Base-by-base conservation (phyloP, 345 rosid species). In the Salix exigua region DNA sequence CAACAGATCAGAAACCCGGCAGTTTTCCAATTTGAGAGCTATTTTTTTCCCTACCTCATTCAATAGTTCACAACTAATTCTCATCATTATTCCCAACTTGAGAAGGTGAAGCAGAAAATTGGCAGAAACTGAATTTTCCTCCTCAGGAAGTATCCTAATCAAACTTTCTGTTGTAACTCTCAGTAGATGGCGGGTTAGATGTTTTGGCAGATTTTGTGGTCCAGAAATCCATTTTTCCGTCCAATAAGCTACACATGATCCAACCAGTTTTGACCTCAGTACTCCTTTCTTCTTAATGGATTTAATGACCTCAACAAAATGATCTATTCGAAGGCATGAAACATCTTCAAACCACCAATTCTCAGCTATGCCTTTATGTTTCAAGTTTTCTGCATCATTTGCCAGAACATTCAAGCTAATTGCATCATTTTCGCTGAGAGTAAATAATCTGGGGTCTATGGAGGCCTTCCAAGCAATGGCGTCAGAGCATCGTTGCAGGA, bases 271-370 rank as follows among this genome's bases (percentile, higher is more conserved):
- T 31, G 84, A 40, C 71, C 37, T 82, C 77, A 31, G 33, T 31
- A 83, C 68, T 63, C 87, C 89, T 75, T 44, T 66, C 61, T 60
- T 73, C 76, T 86, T 86, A 37, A 86, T 78, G 21, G 80, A 88
- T 63, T 83, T 86, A 25, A 88, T 78, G 69, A 87, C 89, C 79
- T 79, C 75, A 21, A 85, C 73, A 62, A 90, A 90, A 78, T 86
- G 91, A 83, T 88, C 94, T 14, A 90, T 88, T 61, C 87, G 78
- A 38, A 90, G 90, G 67, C 51, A 26, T 10, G 88, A 80, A 66
- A 88, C 86, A 73, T 90, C 90, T 75, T 86, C 88, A 70, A 82
- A 80, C 88, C 92, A 88, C 91, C 94, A 88, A 30, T 82, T 63
- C 13, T 85, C 83, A 21, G 66, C 70, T 37, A 64, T 7, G 19